phyloP scores from a whole-genome alignment of 116 monocot species.

The Thalassia testudinum region DNA sequence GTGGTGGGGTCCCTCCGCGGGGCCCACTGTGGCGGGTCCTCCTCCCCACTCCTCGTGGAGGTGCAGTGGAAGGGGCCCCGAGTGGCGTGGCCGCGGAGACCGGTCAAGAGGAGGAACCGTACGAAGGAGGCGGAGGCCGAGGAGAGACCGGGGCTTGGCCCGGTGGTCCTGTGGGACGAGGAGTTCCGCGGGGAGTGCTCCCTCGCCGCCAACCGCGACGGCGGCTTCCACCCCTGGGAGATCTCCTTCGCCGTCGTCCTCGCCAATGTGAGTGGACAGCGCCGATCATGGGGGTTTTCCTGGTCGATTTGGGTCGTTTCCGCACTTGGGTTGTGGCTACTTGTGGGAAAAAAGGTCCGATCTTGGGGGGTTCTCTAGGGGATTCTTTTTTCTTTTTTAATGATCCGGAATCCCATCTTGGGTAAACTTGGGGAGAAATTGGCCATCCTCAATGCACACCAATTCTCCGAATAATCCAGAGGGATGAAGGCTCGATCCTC shows the following conservation, averaged over 20 bases:
- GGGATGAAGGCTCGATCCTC: too few relatives aligned
- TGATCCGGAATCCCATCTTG: too few relatives aligned
- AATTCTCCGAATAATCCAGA: too few relatives aligned
- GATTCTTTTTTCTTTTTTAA: too few relatives aligned
- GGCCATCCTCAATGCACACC: too few relatives aligned
- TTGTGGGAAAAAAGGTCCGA: too few relatives aligned
- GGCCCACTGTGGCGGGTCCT: neutral
- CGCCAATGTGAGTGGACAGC: neutral
- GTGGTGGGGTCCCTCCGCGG: neutral
- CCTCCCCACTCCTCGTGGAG: neutral
- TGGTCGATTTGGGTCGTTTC: too few relatives aligned
- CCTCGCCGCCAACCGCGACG: neutral
- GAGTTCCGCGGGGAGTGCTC: slow-evolving; percentile 41
- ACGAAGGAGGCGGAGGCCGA: neutral
- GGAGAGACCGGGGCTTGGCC: slow-evolving; percentile 1
- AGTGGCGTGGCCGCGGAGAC: neutral
- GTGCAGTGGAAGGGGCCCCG: slow-evolving; percentile 7
- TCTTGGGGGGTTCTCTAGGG: too few relatives aligned
- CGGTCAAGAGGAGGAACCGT: neutral
- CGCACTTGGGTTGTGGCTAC: too few relatives aligned
- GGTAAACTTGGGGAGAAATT: too few relatives aligned
- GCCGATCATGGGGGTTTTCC: too few relatives aligned
- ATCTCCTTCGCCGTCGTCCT: slow-evolving; percentile 7
- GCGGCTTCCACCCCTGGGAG: neutral
- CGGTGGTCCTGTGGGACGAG: slow-evolving; percentile 51